Evolutionary conservation across 805 yeast species (phyloP).

Genomic region (Candida coleopterorum): DNA sequence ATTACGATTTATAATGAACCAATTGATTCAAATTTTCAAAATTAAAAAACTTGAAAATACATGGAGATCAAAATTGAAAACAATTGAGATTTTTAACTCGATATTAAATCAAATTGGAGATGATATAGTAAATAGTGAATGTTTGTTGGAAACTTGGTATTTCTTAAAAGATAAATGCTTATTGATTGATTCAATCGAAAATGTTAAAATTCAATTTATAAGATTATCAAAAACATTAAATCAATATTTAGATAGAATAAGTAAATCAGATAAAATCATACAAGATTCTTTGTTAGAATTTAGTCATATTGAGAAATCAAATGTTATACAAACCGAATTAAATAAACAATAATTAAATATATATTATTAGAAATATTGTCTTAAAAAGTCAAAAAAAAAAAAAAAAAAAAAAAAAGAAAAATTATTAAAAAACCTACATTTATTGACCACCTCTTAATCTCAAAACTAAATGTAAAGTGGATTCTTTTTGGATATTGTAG

Average conservation of each 20-base stretch:
- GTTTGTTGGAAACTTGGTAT: conserved; percentile 23
- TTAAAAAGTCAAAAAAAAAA: no score
- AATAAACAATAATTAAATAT: background rate
- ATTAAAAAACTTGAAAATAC: conserved; percentile 35
- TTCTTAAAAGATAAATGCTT: conserved; percentile 25
- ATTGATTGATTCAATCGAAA: conserved; percentile 45
- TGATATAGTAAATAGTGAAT: conserved; percentile 4
- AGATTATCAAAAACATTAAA: conserved; percentile 23
- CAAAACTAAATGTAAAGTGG: conserved; percentile 90
- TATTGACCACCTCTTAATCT: conserved; percentile 96
- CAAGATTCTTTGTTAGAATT: conserved; percentile 13
- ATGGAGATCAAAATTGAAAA: conserved; percentile 57
- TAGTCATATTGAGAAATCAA: conserved; percentile 35
- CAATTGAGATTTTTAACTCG: conserved; percentile 35
- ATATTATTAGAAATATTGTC: conserved; percentile 2
- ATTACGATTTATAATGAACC: conserved; percentile 23
- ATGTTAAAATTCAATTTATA: conserved; percentile 50
- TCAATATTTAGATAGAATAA: conserved; percentile 13
- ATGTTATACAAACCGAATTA: conserved; percentile 41
- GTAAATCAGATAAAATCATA: conserved; percentile 11
- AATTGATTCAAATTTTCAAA: conserved; percentile 18
- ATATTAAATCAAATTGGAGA: conserved; percentile 12
- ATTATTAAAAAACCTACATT: conserved; percentile 21
- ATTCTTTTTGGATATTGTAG: no score
- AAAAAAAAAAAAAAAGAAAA: no score